Conservation (phyloP, 306 rosid genomes). For the Malus fusca region DNA sequence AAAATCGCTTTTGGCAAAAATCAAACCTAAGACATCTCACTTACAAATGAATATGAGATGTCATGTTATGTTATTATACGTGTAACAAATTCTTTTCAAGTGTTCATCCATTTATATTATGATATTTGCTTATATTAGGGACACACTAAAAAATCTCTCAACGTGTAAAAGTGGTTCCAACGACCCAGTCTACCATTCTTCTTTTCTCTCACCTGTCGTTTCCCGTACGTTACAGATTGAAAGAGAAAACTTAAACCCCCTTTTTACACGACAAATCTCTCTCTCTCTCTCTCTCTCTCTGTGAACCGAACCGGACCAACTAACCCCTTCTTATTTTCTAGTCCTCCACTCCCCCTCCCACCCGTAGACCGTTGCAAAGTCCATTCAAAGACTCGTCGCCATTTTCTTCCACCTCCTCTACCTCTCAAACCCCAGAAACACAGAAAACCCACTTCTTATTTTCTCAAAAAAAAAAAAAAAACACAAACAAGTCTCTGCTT, state of each 20-base stretch:
- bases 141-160: no score
- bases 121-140: no score
- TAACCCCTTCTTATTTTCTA: neutral
- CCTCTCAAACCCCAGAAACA: neutral
- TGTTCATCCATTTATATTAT: no score
- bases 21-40: no score
- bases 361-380: conserved; percentile 28
- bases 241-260: conserved; percentile 24
- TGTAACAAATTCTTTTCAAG: no score
- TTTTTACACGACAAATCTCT: conserved; percentile 2
- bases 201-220: conserved; percentile 24
- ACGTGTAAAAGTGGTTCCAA: conserved; percentile 22
- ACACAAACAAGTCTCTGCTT: neutral
- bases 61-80: no score
- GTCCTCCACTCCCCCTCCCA: conserved; percentile 8
- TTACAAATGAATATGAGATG: no score
- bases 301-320: neutral
- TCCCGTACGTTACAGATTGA: conserved; percentile 52
- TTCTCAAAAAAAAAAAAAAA: neutral
- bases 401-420: neutral
- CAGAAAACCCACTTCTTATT: neutral
- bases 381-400: neutral
- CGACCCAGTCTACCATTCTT: conserved; percentile 41
- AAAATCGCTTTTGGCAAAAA: accelerated
- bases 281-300: neutral